Evolutionary conservation across 106 monocot species (phyloP).

Genomic region (Vanilla planifolia): DNA sequence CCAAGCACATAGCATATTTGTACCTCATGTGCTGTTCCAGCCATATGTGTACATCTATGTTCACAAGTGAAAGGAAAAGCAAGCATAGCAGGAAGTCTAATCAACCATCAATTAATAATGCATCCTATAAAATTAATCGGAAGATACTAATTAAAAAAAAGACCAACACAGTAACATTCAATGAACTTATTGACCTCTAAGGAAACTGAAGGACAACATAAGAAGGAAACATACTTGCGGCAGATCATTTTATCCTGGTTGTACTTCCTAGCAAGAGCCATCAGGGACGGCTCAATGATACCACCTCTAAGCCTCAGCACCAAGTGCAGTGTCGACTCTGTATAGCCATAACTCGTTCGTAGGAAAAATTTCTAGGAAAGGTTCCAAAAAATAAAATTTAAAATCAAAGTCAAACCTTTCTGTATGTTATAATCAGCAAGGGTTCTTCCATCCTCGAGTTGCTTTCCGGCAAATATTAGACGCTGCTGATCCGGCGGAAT

Average conservation of each 20-base stretch:
- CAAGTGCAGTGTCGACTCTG: slow-evolving; percentile 52
- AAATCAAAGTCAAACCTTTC: neutral
- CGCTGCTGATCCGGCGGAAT: slow-evolving; percentile 9
- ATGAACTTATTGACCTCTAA: too few species aligned
- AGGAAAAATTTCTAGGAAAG: neutral
- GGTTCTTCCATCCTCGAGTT: slow-evolving; percentile 8
- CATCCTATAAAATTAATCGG: too few species aligned
- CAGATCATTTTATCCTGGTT: slow-evolving; percentile 65
- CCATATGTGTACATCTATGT: too few species aligned
- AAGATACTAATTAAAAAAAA: too few species aligned
- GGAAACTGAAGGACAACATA: neutral
- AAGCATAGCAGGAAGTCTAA: too few species aligned
- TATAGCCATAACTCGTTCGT: neutral
- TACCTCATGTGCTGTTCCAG: too few species aligned
- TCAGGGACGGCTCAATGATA: slow-evolving; percentile 52
- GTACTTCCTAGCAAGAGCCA: slow-evolving; percentile 62
- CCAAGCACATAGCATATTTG: too few species aligned
- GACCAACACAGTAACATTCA: too few species aligned
- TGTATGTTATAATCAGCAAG: slow-evolving; percentile 10
- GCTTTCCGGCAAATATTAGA: slow-evolving; percentile 6
- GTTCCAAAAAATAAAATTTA: neutral
- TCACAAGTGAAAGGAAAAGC: too few species aligned
- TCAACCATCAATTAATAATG: too few species aligned
- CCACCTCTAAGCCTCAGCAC: slow-evolving; percentile 54
- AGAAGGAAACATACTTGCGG: slow-evolving; percentile 26